phyloP scores from a whole-genome alignment of 148 eudicot genomes.

The Bassia scoparia region DNA sequence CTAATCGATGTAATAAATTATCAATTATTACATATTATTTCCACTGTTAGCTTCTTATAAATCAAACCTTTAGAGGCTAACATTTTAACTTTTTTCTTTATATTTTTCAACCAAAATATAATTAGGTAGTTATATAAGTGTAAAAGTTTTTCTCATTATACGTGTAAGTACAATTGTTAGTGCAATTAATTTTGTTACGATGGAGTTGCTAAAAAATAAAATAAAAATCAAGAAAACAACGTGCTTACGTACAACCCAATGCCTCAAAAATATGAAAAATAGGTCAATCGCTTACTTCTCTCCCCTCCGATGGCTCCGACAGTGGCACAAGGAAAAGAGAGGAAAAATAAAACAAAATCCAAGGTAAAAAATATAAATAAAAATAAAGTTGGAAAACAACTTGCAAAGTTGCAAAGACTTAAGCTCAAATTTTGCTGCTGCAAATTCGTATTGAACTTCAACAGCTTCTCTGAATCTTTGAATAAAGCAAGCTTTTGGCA shows the following conservation, averaged over 20 bases:
- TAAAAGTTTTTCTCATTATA: no score
- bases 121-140: no score
- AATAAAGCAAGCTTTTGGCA: not conserved
- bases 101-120: no score
- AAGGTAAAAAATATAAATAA: not conserved
- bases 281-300: not conserved
- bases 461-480: conserved; percentile 4
- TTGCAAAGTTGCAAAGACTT: not conserved
- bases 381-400: not conserved
- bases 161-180: no score
- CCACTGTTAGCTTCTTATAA: no score
- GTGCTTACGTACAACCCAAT: not conserved
- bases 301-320: conserved; percentile 32
- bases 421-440: not conserved
- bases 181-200: no score
- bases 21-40: no score
- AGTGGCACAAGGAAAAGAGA: conserved; percentile 3
- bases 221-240: no score
- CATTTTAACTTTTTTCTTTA: no score
- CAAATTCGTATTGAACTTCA: not conserved
- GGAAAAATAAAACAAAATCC: not conserved
- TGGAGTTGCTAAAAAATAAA: no score
- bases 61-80: no score
- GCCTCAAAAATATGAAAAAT: not conserved
- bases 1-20: no score